Evolutionary conservation across 2,329 filamentous ascomycete genomes (phyloP).

Genomic region (Cladosporium sp.): DNA sequence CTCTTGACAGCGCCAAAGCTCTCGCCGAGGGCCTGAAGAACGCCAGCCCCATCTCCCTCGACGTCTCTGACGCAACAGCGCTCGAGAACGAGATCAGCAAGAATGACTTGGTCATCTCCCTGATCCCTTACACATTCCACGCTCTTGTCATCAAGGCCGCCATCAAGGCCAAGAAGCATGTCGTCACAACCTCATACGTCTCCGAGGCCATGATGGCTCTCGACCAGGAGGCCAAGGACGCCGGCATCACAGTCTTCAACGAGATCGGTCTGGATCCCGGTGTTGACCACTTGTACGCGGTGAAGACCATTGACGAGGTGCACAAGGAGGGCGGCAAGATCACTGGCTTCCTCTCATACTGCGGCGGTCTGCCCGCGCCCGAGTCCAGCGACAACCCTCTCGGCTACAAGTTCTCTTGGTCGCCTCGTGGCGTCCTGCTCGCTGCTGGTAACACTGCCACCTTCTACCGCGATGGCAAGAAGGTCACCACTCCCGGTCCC

Average conservation of each 20-base stretch:
- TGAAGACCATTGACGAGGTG: conserved; percentile 85
- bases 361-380: conserved; percentile 65
- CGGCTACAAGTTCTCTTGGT: conserved; percentile 83
- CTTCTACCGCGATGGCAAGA: conserved; percentile 74
- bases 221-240: conserved; percentile 75
- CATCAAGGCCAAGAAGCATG: conserved; percentile 90
- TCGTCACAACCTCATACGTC: conserved; percentile 92
- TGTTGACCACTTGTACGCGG: conserved; percentile 73
- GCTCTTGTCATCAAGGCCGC: conserved; percentile 87
- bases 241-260: conserved; percentile 96
- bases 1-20: conserved; percentile 69
- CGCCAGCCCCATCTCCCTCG: conserved; percentile 73
- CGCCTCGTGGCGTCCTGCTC: conserved; percentile 77
- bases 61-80: conserved; percentile 71
- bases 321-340: conserved; percentile 85
- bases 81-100: conserved; percentile 78
- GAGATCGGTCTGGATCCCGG: conserved; percentile 79
- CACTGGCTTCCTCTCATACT: conserved; percentile 75
- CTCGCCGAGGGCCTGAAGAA: conserved; percentile 69
- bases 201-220: conserved; percentile 90
- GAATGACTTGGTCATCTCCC: conserved; percentile 49
- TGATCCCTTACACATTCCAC: conserved; percentile 93
- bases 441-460: conserved; percentile 82
- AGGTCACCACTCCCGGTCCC: conserved; percentile 47
- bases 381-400: conserved; percentile 83